Conservation (phyloP, 202 grass and related monocot genomes). For the Panicum virgatum region DNA sequence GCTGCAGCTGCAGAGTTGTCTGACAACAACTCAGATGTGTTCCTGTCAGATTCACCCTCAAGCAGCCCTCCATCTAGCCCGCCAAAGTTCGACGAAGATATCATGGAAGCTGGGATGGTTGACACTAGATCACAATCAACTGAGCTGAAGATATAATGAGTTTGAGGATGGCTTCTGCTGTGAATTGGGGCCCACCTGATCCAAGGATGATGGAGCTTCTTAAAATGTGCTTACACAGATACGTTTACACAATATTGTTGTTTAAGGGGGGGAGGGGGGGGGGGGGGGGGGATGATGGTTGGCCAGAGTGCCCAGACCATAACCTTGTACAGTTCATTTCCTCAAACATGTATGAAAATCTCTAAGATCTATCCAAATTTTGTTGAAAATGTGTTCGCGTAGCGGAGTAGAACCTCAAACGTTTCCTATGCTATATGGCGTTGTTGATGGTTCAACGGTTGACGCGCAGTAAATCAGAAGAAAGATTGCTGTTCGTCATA, state of each 20-base stretch:
- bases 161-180: background rate
- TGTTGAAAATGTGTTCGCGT: background rate
- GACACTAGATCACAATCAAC: background rate
- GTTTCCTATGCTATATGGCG: background rate
- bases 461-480: too few relatives aligned
- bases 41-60: constrained; percentile 39
- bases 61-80: constrained; percentile 43
- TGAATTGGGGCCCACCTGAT: constrained; percentile 29
- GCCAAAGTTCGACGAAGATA: constrained; percentile 42
- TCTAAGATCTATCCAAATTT: background rate
- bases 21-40: constrained; percentile 51
- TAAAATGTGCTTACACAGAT: constrained; percentile 24
- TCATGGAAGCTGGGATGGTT: constrained; percentile 13
- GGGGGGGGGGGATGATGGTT: constrained; percentile 24
- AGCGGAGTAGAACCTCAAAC: background rate
- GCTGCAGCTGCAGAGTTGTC: constrained; percentile 28
- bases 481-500: too few relatives aligned
- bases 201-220: constrained; percentile 6
- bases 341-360: constrained; percentile 24
- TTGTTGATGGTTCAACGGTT: background rate
- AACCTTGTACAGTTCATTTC: constrained; percentile 34
- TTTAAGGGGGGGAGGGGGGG: too few relatives aligned
- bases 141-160: constrained; percentile 32
- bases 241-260: constrained; percentile 20
- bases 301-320: constrained; percentile 9